These are phyloP conservation scores for Euptelea pleiosperma DNA, from an alignment of 164 flowering plant genomes.

Conservation along the genomic window DNA sequence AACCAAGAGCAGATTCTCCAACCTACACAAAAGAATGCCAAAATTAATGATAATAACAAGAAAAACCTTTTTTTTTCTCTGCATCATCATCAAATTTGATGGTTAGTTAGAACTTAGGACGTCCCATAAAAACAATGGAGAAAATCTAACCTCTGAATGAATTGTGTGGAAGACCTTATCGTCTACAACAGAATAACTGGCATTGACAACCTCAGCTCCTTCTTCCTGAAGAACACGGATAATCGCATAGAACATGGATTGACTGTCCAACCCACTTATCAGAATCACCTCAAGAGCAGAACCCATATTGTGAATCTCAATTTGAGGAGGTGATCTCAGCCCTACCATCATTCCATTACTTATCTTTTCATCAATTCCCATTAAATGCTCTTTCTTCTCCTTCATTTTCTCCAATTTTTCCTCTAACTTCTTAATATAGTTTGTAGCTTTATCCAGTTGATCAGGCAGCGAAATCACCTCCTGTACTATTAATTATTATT, in stretches of 20 bases:
- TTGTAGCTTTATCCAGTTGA: slow-evolving; percentile 55
- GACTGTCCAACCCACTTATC: slow-evolving; percentile 40
- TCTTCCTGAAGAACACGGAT: slow-evolving; percentile 54
- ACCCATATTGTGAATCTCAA: slow-evolving; percentile 45
- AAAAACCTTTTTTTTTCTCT: neutral
- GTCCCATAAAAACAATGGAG: neutral
- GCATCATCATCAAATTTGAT: neutral
- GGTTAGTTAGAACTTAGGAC: neutral
- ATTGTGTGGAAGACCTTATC: slow-evolving; percentile 54
- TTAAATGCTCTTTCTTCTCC: slow-evolving; percentile 39
- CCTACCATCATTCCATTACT: slow-evolving; percentile 1
- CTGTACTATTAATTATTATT: slow-evolving; percentile 20
- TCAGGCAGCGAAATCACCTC: slow-evolving; percentile 41
- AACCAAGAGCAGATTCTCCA: slow-evolving; percentile 19
- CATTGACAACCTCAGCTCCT: slow-evolving; percentile 58
- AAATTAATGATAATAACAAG: no score
- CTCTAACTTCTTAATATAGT: slow-evolving; percentile 52
- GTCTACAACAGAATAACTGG: slow-evolving; percentile 38
- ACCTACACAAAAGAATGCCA: slow-evolving; percentile 25
- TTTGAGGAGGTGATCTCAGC: slow-evolving; percentile 24
- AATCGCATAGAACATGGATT: slow-evolving; percentile 43
- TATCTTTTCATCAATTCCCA: slow-evolving; percentile 6
- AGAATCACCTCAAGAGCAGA: slow-evolving; percentile 42
- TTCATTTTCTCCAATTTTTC: slow-evolving; percentile 50
- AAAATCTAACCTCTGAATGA: slow-evolving; percentile 46